Percentiles rank a stretch among this genome's conserved stretches.
These are phyloP conservation scores for Elsinoe perseae DNA, from an alignment of 2,329 filamentous ascomycete genomes.

Conservation along the genomic window DNA sequence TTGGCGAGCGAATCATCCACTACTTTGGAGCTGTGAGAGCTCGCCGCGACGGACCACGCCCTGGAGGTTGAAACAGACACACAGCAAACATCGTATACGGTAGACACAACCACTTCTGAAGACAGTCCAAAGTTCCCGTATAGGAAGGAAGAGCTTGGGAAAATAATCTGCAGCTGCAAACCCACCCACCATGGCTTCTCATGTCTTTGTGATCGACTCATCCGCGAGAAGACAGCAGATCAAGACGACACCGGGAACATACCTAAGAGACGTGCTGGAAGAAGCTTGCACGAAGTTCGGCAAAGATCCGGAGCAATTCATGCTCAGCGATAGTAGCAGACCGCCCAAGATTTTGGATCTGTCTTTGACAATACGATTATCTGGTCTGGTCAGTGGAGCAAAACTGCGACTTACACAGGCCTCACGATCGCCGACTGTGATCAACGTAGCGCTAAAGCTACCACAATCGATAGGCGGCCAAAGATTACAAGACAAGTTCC, in stretches of 20 bases:
- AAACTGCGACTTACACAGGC: slow-evolving; percentile 86
- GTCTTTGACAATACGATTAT: slow-evolving; percentile 72
- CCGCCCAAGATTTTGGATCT: slow-evolving; percentile 78
- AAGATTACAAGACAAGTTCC: slow-evolving; percentile 74
- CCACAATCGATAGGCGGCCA: slow-evolving; percentile 57
- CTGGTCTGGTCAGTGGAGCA: slow-evolving; percentile 74
- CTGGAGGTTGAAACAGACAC: slow-evolving; percentile 4
- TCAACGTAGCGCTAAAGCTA: slow-evolving; percentile 83
- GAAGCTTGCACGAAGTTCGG: slow-evolving; percentile 82
- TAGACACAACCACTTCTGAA: not conserved
- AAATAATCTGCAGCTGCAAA: not conserved
- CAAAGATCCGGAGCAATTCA: slow-evolving; percentile 63
- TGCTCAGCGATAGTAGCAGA: slow-evolving; percentile 52
- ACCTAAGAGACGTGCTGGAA: slow-evolving; percentile 74
- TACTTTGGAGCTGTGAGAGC: slow-evolving; percentile 20
- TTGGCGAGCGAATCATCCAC: slow-evolving; percentile 22
- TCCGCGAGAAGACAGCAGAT: slow-evolving; percentile 69
- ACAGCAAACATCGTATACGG: not conserved
- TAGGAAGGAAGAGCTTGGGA: not conserved
- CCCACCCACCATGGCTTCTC: slow-evolving; percentile 61
- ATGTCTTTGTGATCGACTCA: slow-evolving; percentile 80
- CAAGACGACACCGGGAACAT: slow-evolving; percentile 74
- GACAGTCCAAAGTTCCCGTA: not conserved
- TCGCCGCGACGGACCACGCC: not conserved
- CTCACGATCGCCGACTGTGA: slow-evolving; percentile 74